Base-by-base conservation (phyloP, 2,329 filamentous ascomycete genomes). In the Verticillium tricorpus region DNA sequence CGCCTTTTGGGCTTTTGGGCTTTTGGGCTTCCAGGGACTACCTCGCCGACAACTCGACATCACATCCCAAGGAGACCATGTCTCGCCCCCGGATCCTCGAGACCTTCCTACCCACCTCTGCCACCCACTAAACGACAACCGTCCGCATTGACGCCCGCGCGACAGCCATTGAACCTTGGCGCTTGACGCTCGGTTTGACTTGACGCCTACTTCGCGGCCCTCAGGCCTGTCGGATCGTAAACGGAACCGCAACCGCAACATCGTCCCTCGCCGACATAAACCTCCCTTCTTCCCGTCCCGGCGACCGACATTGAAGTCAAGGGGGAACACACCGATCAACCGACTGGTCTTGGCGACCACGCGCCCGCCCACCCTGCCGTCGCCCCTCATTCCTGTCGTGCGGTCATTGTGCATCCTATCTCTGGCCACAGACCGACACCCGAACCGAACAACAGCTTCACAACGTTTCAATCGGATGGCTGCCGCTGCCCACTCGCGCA, bases 21-120 rank as follows among this genome's bases (percentile, higher is more conserved):
- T 28, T 52, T 52, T 52, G 45, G 45, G 45, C 45, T 9, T 52
- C 45, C 45, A 52, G 45, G 45, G 45, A 22, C 19, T 52, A 19
- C 45, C 19, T 52, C 19, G 45, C 45, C 45, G 45, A 52, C 19
- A 52, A 52, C 19, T 52, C 45, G 45, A 52, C 45, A 52, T 9
- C 45, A 19, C 45, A 22, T 22, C 45, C 45, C 68, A 68, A 72
- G 71, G 70, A 72, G 72, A 73, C 73, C 72, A 77, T 78, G 77
- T 77, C 75, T 78, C 72, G 69, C 70, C 69, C 28, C 64, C 62
- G 62, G 63, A 52, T 52, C 19, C 45, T 52, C 45, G 19, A 52
- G 45, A 52, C n/a, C 45, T 52, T 52, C 45, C 45, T 25, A 22
- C 19, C n/a, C 45, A 25, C 45, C 11, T 52, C 45, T n/a, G 11